Conservation (phyloP, 73 alveolate genomes). For the Tetrahymena malaccensis region DNA sequence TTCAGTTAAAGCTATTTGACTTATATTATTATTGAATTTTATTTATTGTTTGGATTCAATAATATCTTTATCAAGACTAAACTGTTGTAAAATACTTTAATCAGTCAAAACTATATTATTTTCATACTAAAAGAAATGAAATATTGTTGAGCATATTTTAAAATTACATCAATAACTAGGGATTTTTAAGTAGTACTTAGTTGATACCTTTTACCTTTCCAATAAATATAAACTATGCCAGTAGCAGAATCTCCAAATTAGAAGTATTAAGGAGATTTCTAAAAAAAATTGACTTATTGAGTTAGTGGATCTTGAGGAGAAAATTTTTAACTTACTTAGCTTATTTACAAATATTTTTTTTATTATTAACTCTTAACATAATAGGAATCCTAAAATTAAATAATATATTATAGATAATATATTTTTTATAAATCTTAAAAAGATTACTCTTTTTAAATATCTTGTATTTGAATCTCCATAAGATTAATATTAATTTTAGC, state of each 20-base stretch:
- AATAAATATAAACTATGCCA: not conserved
- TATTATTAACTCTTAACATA: not conserved
- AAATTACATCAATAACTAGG: not conserved
- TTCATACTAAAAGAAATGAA: not conserved
- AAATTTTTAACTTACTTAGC: not conserved
- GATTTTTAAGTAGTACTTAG: not conserved
- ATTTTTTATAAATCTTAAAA: not conserved
- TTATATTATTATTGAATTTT: too few species aligned
- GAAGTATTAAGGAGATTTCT: not conserved
- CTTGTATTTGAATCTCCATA: not conserved
- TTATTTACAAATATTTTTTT: not conserved
- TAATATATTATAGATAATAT: too few species aligned
- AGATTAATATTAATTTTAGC: not conserved
- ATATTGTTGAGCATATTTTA: not conserved
- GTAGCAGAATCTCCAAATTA: not conserved
- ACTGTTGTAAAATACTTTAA: too few species aligned
- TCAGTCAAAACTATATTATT: not conserved
- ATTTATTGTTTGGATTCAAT: too few species aligned
- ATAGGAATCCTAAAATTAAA: too few species aligned
- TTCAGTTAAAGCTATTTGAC: not conserved
- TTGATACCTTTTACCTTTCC: not conserved
- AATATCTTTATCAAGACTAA: too few species aligned
- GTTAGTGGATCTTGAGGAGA: not conserved
- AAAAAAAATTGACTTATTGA: not conserved
- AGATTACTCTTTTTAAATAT: not conserved